Evolutionary conservation across 2,329 filamentous ascomycete genomes (phyloP), one percentile per base, ranked within the genome.

Genomic region (Pestalotiopsis sp.): DNA sequence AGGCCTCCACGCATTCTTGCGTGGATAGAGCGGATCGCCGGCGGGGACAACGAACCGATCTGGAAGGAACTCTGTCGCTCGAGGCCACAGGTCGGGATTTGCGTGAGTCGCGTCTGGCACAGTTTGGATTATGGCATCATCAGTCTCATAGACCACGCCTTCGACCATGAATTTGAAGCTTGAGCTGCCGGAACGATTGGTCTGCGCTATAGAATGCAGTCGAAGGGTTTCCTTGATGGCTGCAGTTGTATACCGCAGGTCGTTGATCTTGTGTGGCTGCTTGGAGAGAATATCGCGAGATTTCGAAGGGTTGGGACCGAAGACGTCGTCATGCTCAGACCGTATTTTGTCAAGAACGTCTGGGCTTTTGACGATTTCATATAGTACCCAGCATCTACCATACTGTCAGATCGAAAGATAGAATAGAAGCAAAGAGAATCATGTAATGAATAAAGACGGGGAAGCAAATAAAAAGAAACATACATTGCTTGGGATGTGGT

Each of bases 111-210:
- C 63, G 14, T 7, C 14, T 17, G 45, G 41, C 6, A 36, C n/a
- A 11, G 63, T 65, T n/a, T 57, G 63, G 49, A 57, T 9, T 13
- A 58, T 23, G 20, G 75, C 80, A 9, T 76, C 74, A 17, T 81
- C 80, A 1, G 39, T 65, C 9, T 45, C 45, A 38, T 66, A 57
- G 1, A 20, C 5, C 12, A 20, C 23, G 2, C 81, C 78, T 25
- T 78, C 75, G 36, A 84, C 77, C 27, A 76, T 79, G 68, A 82
- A 71, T 12, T 17, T 38, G 13, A 57, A 66, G 7, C 25, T 25
- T 23, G 20, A 7, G 13, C 23, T 39, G 6, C 45, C 64, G 14
- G 31, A 4, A 14, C 64, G 64, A n/a, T n/a, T 12, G 9, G 64
- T 66, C 39, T 7, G 9, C 4, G 45, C 45, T 13, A 23, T 5